Base-by-base conservation (phyloP, 2,329 filamentous ascomycete genomes). In the Scedosporium apiospermum region DNA sequence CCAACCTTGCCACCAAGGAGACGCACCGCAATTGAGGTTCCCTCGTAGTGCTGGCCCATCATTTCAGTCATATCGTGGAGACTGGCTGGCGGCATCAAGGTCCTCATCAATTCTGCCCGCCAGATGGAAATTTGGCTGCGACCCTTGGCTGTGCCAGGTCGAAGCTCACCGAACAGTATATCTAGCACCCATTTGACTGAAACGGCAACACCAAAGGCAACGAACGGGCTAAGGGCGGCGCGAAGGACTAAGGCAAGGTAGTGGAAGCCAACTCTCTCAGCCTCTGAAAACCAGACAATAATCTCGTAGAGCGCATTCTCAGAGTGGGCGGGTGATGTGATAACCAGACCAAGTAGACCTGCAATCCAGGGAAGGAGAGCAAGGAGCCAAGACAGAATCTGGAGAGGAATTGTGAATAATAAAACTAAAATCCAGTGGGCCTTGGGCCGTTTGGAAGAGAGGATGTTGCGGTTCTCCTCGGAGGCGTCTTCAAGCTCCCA, bases 41-140 rank as follows among this genome's bases (percentile, higher is more conserved):
- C 74, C 64, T 83, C 81, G 66, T 85, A 84, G 66, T 84, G 82
- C 30, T 76, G 75, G 6, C 82, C 82, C 63, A 83, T 80, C 21
- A 84, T 71, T 38, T 75, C 73, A 0, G 80, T 82, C 60, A 84
- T 66, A 21, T 78, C 75, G 64, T 79, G 77, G 21, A 84, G 75
- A 4, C 72, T 71, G 3, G 73, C 69, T 2, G 71, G 71, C 2
- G 81, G 78, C 61, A 80, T 72, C 14, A 84, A 67, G 6, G 71
- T 72, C 64, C 75, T 75, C 62, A 82, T 74, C 3, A 83, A 68
- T 4, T 71, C 67, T 66, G 74, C 75, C 26, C 80, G 73, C 74
- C 81, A 82, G 57, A 70, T 76, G 7, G 75, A 72, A 41, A 80
- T 64, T 3, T 74, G 68, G 7, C 76, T 73, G 23, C 71, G 70